Conservation (phyloP, 768 basidiomycete species). For the Pleurotus eryngii region DNA sequence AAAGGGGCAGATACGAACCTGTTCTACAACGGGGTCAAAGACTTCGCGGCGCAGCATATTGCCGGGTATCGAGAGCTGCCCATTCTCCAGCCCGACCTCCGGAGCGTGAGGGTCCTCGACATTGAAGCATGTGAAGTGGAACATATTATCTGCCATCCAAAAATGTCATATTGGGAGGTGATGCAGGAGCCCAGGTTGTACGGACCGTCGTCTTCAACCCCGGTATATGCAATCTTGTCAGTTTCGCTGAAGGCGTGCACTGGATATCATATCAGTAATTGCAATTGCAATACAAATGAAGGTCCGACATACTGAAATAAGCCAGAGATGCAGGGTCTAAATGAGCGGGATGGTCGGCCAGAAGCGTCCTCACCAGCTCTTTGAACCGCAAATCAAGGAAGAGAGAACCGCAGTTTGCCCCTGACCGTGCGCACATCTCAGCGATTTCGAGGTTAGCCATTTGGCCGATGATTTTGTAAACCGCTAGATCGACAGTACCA, state of each 20-base stretch:
- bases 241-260: slow-evolving; percentile 87
- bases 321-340: slow-evolving; percentile 78
- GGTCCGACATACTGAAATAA: slow-evolving; percentile 59
- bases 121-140: slow-evolving; percentile 90
- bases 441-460: slow-evolving; percentile 84
- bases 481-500: slow-evolving; percentile 46
- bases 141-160: slow-evolving; percentile 54
- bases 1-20: slow-evolving; percentile 42
- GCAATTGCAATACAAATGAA: not conserved
- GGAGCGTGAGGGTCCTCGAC: slow-evolving; percentile 80
- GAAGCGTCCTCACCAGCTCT: slow-evolving; percentile 69
- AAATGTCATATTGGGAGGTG: not conserved
- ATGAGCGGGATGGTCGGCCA: slow-evolving; percentile 83
- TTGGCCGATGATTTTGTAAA: slow-evolving; percentile 80
- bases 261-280: slow-evolving; percentile 16
- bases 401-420: slow-evolving; percentile 83
- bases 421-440: slow-evolving; percentile 85
- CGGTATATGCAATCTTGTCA: slow-evolving; percentile 76
- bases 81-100: slow-evolving; percentile 75
- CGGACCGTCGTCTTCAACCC: slow-evolving; percentile 73
- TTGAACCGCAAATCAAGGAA: slow-evolving; percentile 87
- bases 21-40: slow-evolving; percentile 84
- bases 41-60: slow-evolving; percentile 76
- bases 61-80: slow-evolving; percentile 81
- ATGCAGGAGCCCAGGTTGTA: not conserved